Conservation (phyloP, 805 yeast species). For the Yarrowia sp. region DNA sequence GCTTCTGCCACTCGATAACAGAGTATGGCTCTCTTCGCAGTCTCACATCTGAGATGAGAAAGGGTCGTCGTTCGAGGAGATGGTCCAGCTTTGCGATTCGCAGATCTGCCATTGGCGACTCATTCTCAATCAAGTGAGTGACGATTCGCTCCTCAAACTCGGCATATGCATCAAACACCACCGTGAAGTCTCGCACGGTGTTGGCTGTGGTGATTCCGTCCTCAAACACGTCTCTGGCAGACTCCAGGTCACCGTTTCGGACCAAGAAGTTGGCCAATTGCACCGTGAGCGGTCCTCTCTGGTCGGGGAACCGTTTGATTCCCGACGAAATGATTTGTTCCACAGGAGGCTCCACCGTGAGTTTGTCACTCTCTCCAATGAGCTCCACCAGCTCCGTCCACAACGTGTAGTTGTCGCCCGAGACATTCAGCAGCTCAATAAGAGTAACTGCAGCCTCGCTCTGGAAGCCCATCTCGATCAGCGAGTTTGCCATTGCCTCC, state of each 20-base stretch:
- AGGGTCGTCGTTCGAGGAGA: conserved; percentile 54
- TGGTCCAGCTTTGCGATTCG: conserved; percentile 51
- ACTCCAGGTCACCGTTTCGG: conserved; percentile 40
- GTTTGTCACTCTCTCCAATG: conserved; percentile 32
- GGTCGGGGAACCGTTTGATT: conserved; percentile 55
- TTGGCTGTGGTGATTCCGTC: conserved; percentile 48
- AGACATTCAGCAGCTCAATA: conserved; percentile 39
- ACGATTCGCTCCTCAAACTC: conserved; percentile 57
- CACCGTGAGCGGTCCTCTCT: conserved; percentile 49
- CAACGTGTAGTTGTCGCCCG: conserved; percentile 47
- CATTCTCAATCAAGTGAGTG: conserved; percentile 37
- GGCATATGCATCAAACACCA: conserved; percentile 59
- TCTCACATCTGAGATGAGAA: conserved; percentile 64
- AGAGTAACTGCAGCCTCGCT: conserved; percentile 40
- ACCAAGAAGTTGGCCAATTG: conserved; percentile 51
- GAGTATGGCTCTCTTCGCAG: conserved; percentile 60
- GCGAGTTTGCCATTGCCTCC: conserved; percentile 35
- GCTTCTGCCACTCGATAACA: conserved; percentile 65
- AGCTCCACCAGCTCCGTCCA: conserved; percentile 49
- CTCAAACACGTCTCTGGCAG: conserved; percentile 48
- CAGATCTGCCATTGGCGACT: conserved; percentile 38
- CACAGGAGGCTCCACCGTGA: conserved; percentile 33
- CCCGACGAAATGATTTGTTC: conserved; percentile 43
- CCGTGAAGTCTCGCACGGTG: conserved; percentile 60
- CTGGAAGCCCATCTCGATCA: conserved; percentile 32